Percentiles rank a stretch among this genome's conserved stretches.
Evolutionary conservation across 2,329 filamentous ascomycete species (phyloP).

Genomic region (Waltergamsia citrina): DNA sequence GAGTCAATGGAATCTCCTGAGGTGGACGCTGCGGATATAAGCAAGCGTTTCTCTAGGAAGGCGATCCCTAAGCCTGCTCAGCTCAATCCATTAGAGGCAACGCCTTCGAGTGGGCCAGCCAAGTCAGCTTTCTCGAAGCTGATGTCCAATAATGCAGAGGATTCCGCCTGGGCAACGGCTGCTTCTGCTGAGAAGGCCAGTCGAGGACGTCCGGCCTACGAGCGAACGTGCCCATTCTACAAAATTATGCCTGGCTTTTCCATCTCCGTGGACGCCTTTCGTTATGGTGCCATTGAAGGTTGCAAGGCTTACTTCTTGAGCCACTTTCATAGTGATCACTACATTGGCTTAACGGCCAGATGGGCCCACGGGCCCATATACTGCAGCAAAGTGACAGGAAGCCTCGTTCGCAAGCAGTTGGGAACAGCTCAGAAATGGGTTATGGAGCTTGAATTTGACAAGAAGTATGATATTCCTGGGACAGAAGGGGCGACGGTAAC

Average conservation of each 20-base stretch:
- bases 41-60: conserved; percentile 56
- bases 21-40: conserved; percentile 27
- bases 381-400: conserved; percentile 86
- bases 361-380: conserved; percentile 96
- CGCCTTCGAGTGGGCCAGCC: conserved; percentile 20
- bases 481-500: conserved; percentile 80
- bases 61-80: conserved; percentile 71
- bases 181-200: conserved; percentile 70
- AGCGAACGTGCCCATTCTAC: conserved; percentile 93
- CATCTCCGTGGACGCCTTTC: conserved; percentile 92
- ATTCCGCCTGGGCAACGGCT: conserved; percentile 80
- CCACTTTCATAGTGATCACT: conserved; percentile 97
- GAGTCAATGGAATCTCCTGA: conserved; percentile 9
- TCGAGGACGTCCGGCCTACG: conserved; percentile 75
- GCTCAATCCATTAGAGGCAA: conserved; percentile 62
- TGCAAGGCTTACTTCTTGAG: conserved; percentile 94
- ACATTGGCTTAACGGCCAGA: conserved; percentile 76
- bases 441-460: conserved; percentile 76
- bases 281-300: conserved; percentile 86
- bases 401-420: conserved; percentile 78
- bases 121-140: conserved; percentile 79
- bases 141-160: conserved; percentile 88
- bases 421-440: conserved; percentile 81
- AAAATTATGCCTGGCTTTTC: conserved; percentile 92
- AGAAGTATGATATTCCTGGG: conserved; percentile 65